Conservation (phyloP, 1,139 yeast genomes). For the Candida tropicalis region DNA sequence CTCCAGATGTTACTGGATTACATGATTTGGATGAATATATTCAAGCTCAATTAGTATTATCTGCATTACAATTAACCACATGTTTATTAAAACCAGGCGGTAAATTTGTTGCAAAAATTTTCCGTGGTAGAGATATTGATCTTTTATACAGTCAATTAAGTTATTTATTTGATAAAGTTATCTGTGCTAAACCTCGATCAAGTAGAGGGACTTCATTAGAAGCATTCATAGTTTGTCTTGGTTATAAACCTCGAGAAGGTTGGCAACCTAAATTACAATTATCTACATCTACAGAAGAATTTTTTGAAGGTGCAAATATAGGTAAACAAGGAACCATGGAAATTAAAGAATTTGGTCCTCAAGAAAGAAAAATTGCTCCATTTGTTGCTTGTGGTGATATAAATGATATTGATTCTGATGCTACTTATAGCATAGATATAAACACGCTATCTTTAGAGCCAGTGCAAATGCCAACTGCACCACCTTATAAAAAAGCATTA, state of each 20-base stretch:
- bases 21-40: slow-evolving; percentile 96
- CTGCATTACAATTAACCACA: slow-evolving; percentile 89
- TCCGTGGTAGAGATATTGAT: slow-evolving; percentile 94
- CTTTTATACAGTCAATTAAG: slow-evolving; percentile 87
- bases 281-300: slow-evolving; percentile 74
- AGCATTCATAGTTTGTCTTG: slow-evolving; percentile 89
- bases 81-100: slow-evolving; percentile 89
- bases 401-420: slow-evolving; percentile 87
- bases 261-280: slow-evolving; percentile 74
- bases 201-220: slow-evolving; percentile 93
- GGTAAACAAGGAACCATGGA: slow-evolving; percentile 28
- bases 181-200: slow-evolving; percentile 94
- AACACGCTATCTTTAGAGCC: slow-evolving; percentile 69
- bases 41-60: slow-evolving; percentile 88
- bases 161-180: slow-evolving; percentile 76
- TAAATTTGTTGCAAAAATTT: slow-evolving; percentile 91
- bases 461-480: slow-evolving; percentile 93
- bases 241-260: slow-evolving; percentile 76
- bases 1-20: slow-evolving; percentile 97
- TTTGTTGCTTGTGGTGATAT: slow-evolving; percentile 95
- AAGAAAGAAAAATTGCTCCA: slow-evolving; percentile 73
- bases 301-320: slow-evolving; percentile 66
- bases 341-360: background rate
- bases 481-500: slow-evolving; percentile 90
- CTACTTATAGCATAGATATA: slow-evolving; percentile 74